Percentiles rank a stretch among this genome's conserved stretches.
Conservation (phyloP, 257 asterid genomes). For the Solanum stenotomum region DNA sequence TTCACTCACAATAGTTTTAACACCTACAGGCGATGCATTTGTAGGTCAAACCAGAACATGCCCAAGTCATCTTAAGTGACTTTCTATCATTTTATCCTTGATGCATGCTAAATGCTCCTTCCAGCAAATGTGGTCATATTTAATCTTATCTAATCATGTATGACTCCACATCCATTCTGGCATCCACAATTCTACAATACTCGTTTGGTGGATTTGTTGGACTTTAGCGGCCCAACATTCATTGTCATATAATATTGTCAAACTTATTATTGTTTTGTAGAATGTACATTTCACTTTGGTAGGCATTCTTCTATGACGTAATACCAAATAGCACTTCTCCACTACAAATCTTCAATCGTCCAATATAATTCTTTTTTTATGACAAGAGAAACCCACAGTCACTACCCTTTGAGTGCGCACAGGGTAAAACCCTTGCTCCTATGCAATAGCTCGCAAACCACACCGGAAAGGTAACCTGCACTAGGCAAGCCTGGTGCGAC, state of each 20-base stretch:
- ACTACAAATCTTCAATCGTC: neutral
- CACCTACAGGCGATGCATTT: neutral
- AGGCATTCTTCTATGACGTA: neutral
- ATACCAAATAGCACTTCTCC: neutral
- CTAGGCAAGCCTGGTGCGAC: neutral
- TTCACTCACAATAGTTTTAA: neutral
- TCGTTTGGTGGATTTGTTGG: neutral
- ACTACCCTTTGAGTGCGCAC: neutral
- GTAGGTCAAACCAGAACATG: neutral
- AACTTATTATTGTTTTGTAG: neutral
- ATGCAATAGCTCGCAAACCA: neutral
- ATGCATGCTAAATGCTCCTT: neutral
- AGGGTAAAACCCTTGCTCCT: neutral
- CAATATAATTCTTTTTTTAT: neutral
- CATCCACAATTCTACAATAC: neutral
- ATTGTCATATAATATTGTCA: neutral
- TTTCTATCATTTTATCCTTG: neutral
- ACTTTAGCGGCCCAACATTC: neutral
- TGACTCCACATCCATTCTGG: neutral
- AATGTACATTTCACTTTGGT: neutral
- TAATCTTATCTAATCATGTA: neutral
- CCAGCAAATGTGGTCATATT: neutral
- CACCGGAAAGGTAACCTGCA: neutral
- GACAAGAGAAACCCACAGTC: neutral
- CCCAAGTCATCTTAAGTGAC: neutral